Evolutionary conservation across 768 basidiomycete genomes (phyloP).

Genomic region (Tulasnella sp.): DNA sequence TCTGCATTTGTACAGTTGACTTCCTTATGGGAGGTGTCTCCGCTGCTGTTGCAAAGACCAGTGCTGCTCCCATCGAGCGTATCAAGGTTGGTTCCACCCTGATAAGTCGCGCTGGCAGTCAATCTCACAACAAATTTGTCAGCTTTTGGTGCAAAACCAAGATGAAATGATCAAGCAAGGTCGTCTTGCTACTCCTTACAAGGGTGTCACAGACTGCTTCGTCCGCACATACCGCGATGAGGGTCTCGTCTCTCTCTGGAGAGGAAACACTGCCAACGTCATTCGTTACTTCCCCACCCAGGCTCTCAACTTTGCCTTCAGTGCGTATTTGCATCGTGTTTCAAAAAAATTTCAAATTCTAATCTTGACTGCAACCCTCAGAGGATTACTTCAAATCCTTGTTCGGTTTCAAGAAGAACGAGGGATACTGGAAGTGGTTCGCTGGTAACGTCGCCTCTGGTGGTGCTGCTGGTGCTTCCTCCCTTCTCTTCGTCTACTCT

Average conservation of each 20-base stretch:
- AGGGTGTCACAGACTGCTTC: slow-evolving; percentile 91
- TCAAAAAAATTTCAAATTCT: slow-evolving; percentile 1
- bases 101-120: not conserved
- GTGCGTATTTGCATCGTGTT: no score
- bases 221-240: slow-evolving; percentile 85
- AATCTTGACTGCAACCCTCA: slow-evolving; percentile 23
- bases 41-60: slow-evolving; percentile 96
- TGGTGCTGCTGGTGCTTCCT: slow-evolving; percentile 98
- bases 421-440: slow-evolving; percentile 98
- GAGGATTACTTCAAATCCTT: slow-evolving; percentile 99
- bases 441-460: slow-evolving; percentile 95
- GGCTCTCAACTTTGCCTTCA: slow-evolving; percentile 99
- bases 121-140: not conserved
- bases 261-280: slow-evolving; percentile 99
- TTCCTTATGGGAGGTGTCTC: slow-evolving; percentile 97
- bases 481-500: slow-evolving; percentile 98
- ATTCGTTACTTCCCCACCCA: slow-evolving; percentile 99
- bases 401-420: slow-evolving; percentile 96
- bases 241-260: slow-evolving; percentile 90
- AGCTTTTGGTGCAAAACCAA: slow-evolving; percentile 93
- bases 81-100: slow-evolving; percentile 47
- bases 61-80: slow-evolving; percentile 98
- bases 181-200: slow-evolving; percentile 91
- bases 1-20: slow-evolving; percentile 41
- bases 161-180: slow-evolving; percentile 99